Percentiles rank a stretch among this genome's conserved stretches.
These are phyloP conservation scores for Pythium dissotocum DNA, from an alignment of 352 stramenopile species.

Conservation along the genomic window DNA sequence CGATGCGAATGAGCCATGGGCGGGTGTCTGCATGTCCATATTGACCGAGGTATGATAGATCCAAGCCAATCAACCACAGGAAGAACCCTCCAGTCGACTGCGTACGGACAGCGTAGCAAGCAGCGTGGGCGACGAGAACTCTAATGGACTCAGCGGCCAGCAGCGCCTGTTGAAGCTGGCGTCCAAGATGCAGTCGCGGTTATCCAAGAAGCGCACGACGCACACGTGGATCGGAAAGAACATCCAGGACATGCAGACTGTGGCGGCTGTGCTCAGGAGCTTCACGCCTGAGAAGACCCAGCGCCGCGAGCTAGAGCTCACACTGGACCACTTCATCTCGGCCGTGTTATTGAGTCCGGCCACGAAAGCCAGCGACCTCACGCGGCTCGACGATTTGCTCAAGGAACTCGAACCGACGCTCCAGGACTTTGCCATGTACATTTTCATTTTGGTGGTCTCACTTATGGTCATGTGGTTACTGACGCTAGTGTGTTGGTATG, in stretches of 20 bases:
- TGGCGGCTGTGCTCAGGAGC: constrained; percentile 40
- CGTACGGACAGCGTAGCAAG: constrained; percentile 33
- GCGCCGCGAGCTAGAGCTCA: constrained; percentile 59
- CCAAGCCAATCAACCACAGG: constrained; percentile 32
- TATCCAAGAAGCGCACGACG: constrained; percentile 59
- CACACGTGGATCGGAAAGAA: constrained; percentile 67
- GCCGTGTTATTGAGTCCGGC: constrained; percentile 55
- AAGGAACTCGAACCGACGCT: constrained; percentile 37
- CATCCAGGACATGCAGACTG: constrained; percentile 45
- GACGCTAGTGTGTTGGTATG: not conserved
- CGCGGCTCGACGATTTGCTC: constrained; percentile 44
- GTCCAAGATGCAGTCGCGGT: constrained; percentile 57
- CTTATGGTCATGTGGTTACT: not conserved
- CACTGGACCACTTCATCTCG: constrained; percentile 71
- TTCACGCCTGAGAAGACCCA: constrained; percentile 40
- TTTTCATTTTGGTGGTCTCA: not conserved
- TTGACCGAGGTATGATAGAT: constrained; percentile 28
- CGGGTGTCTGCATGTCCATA: not conserved
- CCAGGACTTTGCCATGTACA: constrained; percentile 57
- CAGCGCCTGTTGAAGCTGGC: constrained; percentile 49
- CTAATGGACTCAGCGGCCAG: constrained; percentile 2
- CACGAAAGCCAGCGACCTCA: constrained; percentile 24
- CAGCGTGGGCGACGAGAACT: constrained; percentile 19
- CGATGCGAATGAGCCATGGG: not conserved
- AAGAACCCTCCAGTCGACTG: constrained; percentile 12